phyloP scores from a whole-genome alignment of 371 early-diverging fungal genomes.

The Basidiobolus meristosporus region DNA sequence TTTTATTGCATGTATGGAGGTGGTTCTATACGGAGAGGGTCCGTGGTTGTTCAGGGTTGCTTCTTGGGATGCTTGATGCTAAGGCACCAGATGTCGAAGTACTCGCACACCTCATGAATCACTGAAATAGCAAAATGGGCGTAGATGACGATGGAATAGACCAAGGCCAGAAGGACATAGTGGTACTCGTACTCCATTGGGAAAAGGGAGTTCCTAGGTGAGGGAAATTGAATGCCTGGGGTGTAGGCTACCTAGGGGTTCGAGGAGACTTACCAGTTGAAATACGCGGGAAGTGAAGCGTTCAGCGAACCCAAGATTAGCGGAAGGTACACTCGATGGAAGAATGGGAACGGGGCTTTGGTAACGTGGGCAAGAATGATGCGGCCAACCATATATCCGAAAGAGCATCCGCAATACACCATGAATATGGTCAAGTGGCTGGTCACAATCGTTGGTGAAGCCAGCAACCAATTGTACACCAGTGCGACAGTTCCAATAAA shows the following conservation, averaged over 20 bases:
- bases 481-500: constrained; percentile 27
- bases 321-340: constrained; percentile 35
- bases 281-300: constrained; percentile 21
- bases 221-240: no score
- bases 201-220: constrained; percentile 13
- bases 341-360: constrained; percentile 52
- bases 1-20: no score
- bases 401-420: constrained; percentile 46
- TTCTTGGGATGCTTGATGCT: constrained; percentile 33
- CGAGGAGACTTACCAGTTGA: constrained; percentile 21
- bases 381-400: constrained; percentile 66
- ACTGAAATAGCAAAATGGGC: constrained; percentile 45
- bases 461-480: constrained; percentile 41
- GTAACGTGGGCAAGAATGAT: constrained; percentile 81
- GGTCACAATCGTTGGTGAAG: constrained; percentile 41
- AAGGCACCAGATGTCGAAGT: constrained; percentile 69
- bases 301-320: constrained; percentile 45
- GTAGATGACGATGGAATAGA: constrained; percentile 33
- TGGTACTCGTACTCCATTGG: constrained; percentile 18
- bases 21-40: no score
- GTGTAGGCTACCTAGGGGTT: neutral
- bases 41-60: neutral
- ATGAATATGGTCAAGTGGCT: constrained; percentile 46
- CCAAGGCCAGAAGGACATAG: constrained; percentile 26
- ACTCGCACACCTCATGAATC: constrained; percentile 61